Base-by-base conservation (phyloP, 106 monocot genomes). In the Allium fistulosum region DNA sequence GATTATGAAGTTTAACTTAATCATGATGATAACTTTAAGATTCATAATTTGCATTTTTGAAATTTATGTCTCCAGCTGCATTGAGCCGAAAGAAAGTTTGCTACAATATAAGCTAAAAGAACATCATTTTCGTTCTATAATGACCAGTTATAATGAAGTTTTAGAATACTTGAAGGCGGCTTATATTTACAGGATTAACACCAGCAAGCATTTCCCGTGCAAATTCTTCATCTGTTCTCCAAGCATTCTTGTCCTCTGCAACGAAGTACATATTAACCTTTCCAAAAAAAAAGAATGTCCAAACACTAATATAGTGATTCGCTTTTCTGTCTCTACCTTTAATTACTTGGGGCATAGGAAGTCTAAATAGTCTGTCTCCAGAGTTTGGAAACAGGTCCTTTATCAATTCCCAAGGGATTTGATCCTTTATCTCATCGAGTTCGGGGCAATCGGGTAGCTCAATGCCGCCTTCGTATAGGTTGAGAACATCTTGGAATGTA, bases 141-240 rank as follows among this genome's bases (percentile, higher is more conserved):
- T 37, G 5, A 37, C 37, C 4, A 37, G 37, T 37, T 37, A 37
- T 37, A 37, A 37, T 5, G 5, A 37, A 18, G 50, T 7, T 69
- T 55, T 15, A 16, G 27, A 57, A 7, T 53, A 72, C 81, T 79
- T 87, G 69, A 14, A 75, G 82, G 4, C 72, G 59, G 37, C 75
- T 26, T 53, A 87, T 82, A 8, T 80, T 63, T 4, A 84, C 73
- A 12, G 87, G 91, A 67, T 92, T 87, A 10, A 82, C 77, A 8
- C 87, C 84, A 7, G 87, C 91, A 6, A 92, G 80, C 82, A 82
- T 92, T 75, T 87, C 87, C 15, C 87, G 70, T 5, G 63, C 72
- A 22, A 87, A 92, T 62, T 92, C 87, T 57, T 84, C 81, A 18
- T 92, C 87, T 15, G 81, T 77, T 50, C 82, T 82, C 91, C 91